Evolutionary conservation across 176 grass and related monocot genomes (phyloP).

Genomic region (Pontederia crassipes): DNA sequence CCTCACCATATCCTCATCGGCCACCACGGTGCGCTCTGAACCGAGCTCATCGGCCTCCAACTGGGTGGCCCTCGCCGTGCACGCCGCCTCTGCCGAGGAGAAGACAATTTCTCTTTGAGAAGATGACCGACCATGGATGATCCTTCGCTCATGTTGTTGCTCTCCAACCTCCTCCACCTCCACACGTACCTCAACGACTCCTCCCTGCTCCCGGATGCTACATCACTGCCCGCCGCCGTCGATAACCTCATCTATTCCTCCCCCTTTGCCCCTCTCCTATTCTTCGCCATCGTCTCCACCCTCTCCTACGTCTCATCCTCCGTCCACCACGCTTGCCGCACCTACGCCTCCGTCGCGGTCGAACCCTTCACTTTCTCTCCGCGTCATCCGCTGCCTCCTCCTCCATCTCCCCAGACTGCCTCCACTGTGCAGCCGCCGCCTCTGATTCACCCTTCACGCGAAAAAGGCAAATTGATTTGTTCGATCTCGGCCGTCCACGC

Average conservation of each 20-base stretch:
- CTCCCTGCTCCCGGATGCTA: neutral
- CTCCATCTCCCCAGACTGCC: neutral
- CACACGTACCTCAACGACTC: constrained; percentile 9
- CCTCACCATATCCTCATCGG: no score
- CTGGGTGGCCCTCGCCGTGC: no score
- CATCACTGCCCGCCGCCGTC: neutral
- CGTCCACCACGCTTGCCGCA: neutral
- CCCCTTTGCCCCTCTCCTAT: neutral
- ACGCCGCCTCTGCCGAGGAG: no score
- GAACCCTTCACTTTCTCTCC: neutral
- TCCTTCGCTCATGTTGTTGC: constrained; percentile 8
- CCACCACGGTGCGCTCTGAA: no score
- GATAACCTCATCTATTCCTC: neutral
- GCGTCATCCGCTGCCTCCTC: neutral
- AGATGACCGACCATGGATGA: neutral
- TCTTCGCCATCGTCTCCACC: neutral
- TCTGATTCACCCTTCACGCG: neutral
- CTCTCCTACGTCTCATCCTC: constrained; percentile 11
- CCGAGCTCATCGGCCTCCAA: no score
- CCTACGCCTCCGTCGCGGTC: neutral
- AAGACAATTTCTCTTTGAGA: no score
- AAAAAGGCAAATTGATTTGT: no score
- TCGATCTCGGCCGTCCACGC: no score
- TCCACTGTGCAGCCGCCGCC: neutral
- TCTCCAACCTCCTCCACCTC: constrained; percentile 9